Evolutionary conservation across 2,329 filamentous ascomycete species (phyloP).

Genomic region (Diplocarpon rosae): DNA sequence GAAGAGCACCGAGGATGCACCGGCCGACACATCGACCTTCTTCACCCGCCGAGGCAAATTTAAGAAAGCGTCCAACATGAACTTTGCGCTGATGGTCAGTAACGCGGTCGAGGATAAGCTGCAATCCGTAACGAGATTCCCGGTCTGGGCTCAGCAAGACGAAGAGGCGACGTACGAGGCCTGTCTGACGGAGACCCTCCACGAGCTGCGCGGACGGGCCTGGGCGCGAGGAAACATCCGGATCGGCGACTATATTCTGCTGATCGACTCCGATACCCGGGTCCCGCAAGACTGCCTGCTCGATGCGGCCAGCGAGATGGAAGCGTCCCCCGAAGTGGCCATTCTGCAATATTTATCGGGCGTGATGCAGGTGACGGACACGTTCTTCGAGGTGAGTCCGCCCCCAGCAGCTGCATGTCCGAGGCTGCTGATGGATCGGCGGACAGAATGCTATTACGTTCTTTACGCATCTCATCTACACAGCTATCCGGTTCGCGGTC

Average conservation of each 20-base stretch:
- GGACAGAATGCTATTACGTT: slow-evolving; percentile 52
- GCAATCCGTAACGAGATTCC: slow-evolving; percentile 40
- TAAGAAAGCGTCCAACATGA: slow-evolving; percentile 58
- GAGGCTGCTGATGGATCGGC: no score
- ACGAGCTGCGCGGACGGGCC: slow-evolving; percentile 53
- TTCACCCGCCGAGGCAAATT: slow-evolving; percentile 51
- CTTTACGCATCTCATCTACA: slow-evolving; percentile 66
- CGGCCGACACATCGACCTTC: slow-evolving; percentile 32
- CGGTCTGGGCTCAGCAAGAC: slow-evolving; percentile 56
- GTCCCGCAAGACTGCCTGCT: slow-evolving; percentile 68
- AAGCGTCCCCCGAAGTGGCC: slow-evolving; percentile 65
- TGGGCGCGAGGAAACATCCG: slow-evolving; percentile 82
- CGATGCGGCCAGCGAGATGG: slow-evolving; percentile 73
- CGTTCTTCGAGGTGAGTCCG: slow-evolving; percentile 45
- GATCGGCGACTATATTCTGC: slow-evolving; percentile 70
- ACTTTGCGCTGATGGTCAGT: slow-evolving; percentile 56
- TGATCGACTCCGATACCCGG: slow-evolving; percentile 72
- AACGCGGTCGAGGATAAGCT: slow-evolving; percentile 63
- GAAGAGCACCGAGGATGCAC: slow-evolving; percentile 31
- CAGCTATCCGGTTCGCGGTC: slow-evolving; percentile 66
- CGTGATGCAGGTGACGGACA: slow-evolving; percentile 68
- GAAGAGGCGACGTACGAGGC: slow-evolving; percentile 56
- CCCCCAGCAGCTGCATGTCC: no score
- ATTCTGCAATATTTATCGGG: slow-evolving; percentile 70
- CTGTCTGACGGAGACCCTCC: slow-evolving; percentile 52